Base-by-base conservation (phyloP, 2,329 filamentous ascomycete species). In the Trichoderma harzianum region DNA sequence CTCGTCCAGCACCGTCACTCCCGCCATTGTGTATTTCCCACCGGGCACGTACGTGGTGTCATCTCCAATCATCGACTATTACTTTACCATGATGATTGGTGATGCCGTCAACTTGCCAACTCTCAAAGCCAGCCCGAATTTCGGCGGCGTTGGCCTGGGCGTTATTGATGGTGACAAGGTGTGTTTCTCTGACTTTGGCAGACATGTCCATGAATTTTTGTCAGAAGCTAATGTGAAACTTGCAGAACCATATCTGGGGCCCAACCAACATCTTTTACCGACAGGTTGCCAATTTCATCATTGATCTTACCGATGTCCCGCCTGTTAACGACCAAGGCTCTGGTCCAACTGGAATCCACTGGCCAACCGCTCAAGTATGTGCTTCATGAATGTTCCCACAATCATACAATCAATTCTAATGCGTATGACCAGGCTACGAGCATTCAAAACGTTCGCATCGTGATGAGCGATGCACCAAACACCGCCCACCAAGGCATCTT, bases 61-160 rank as follows among this genome's bases (percentile, higher is more conserved):
- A 2, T 61, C 58, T 36, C n/a, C 51, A 14, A 6, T 89, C 95
- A 73, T 91, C 88, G 65, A 86, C 84, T 74, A 91, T 93, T 7
- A 89, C 75, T 75, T 76, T 2, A 80, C 78, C 8, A 78, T 79
- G 2, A 74, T 80, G 0, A 84, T 83, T 3, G 60, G 60, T 32
- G 60, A 63, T 47, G 34, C 60, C 3, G 16, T 26, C 24, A 63
- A 63, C 6, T 14, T 16, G 24, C 60, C 60, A 6, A 63, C 60
- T 7, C 21, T 63, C 21, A 47, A 43, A 10, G 60, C 34, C 7
- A 47, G 34, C 10, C 21, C 60, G 0, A 63, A 47, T 28, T 63
- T 63, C 36, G 36, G 21, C 24, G 60, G 60, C 14, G 88, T 32
- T 14, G 58, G 55, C 18, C 3, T 60, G 7, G 55, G 55, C 18